These are phyloP conservation scores for Aspergillus caelatus DNA, from an alignment of 2,329 filamentous ascomycete species.

Conservation along the genomic window DNA sequence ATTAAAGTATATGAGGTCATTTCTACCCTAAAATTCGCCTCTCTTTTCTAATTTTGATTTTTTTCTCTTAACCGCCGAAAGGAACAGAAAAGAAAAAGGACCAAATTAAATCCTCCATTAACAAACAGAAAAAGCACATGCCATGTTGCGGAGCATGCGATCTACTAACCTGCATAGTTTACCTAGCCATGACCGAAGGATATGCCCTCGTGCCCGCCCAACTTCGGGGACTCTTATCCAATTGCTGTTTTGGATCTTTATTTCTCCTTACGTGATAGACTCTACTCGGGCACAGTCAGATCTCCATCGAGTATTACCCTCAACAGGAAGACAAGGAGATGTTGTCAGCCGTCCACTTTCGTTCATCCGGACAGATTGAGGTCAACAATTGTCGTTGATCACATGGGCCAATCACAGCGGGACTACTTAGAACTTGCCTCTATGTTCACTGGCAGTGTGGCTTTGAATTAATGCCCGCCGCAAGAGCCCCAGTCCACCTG, in stretches of 20 bases:
- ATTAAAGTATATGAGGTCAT: slow-evolving; percentile 1
- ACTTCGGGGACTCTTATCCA: not conserved
- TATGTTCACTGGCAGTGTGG: not conserved
- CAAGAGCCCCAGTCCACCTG: not conserved
- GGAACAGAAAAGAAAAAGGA: not conserved
- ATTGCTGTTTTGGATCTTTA: not conserved
- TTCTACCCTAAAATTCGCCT: not conserved
- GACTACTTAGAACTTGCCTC: no score
- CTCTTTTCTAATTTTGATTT: not conserved
- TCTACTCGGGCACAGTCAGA: not conserved
- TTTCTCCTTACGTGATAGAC: not conserved
- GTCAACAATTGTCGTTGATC: not conserved
- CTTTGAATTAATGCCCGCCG: not conserved
- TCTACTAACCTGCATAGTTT: not conserved
- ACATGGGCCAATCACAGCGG: not conserved
- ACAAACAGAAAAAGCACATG: not conserved
- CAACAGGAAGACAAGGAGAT: not conserved
- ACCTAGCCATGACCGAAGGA: not conserved
- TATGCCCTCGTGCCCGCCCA: not conserved
- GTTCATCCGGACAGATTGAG: not conserved
- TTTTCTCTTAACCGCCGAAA: not conserved
- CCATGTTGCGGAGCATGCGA: not conserved
- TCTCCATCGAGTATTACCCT: not conserved
- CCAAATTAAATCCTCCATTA: not conserved
- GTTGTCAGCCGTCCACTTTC: not conserved